A percentile compares a stretch with the other conserved stretches of the same genome.
phyloP scores from a whole-genome alignment of 148 eudicot genomes.

The Spergularia bocconei region DNA sequence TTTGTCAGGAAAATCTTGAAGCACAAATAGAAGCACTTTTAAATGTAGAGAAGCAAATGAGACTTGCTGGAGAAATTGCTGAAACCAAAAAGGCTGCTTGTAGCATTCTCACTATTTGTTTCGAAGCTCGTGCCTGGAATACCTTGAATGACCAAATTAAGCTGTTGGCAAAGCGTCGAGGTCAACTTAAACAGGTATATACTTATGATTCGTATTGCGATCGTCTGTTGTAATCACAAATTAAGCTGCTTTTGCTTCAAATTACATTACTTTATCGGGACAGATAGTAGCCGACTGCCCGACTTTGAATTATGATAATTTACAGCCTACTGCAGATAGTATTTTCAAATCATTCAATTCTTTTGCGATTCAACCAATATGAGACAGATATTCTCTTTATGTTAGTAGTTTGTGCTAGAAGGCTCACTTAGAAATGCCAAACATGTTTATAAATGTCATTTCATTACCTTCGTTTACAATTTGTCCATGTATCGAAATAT shows the following conservation, averaged over 20 bases:
- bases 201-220: neutral
- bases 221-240: neutral
- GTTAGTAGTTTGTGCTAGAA: neutral
- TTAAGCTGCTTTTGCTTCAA: neutral
- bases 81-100: constrained; percentile 70
- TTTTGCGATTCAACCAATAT: neutral
- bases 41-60: constrained; percentile 86
- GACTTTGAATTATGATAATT: neutral
- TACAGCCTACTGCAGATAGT: neutral
- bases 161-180: constrained; percentile 85
- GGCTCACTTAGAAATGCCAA: neutral
- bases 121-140: constrained; percentile 77
- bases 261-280: neutral
- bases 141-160: constrained; percentile 86
- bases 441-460: neutral
- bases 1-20: constrained; percentile 49
- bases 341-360: neutral
- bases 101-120: constrained; percentile 73
- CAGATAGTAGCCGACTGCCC: neutral
- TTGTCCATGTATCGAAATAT: neutral
- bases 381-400: neutral
- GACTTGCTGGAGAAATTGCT: constrained; percentile 76
- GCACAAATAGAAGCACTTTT: constrained; percentile 67
- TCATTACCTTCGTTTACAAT: neutral
- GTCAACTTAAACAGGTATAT: constrained; percentile 84